A percentile compares a stretch with the other conserved stretches of the same genome.
Conservation (phyloP, 2,329 filamentous ascomycete species). For the Cordyceps pruinosa region DNA sequence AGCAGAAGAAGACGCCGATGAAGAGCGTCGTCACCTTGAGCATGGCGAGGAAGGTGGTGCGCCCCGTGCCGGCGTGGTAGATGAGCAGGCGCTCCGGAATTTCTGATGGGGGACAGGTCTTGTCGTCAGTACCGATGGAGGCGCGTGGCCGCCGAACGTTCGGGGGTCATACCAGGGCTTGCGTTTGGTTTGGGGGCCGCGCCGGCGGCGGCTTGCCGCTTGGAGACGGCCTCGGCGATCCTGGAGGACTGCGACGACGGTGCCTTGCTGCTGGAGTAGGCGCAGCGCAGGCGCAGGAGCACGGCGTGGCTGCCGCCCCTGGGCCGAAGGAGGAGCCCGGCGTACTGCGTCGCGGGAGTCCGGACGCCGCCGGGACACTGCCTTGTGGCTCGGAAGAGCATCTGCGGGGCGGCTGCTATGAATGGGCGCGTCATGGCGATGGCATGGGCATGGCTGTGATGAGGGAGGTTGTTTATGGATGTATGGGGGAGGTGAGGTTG, state of each 20-base stretch:
- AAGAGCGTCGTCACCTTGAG: conserved; percentile 67
- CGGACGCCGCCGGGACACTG: background rate
- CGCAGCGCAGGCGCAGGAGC: background rate
- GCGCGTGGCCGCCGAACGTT: too few relatives aligned
- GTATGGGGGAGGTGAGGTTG: background rate
- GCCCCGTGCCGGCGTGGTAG: conserved; percentile 65
- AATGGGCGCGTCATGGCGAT: background rate
- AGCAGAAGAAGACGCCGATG: conserved; percentile 57
- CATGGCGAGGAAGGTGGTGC: conserved; percentile 61
- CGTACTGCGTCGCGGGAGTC: background rate
- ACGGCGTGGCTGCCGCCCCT: background rate
- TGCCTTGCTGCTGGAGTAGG: background rate
- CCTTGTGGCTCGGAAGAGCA: background rate
- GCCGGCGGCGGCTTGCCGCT: background rate
- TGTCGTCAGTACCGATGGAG: background rate
- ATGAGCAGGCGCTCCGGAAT: conserved; percentile 58
- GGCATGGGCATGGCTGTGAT: background rate
- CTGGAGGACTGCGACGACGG: background rate
- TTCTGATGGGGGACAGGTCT: conserved; percentile 28
- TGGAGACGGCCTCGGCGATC: background rate
- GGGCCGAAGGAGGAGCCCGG: background rate
- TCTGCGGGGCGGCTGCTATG: background rate
- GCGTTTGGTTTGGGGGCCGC: background rate
- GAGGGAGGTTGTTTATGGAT: background rate
- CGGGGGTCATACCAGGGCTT: conserved; percentile 2